Percentiles rank a stretch among this genome's conserved stretches.
These are phyloP conservation scores for Suillus clintonianus DNA, from an alignment of 768 basidiomycete genomes.

Conservation along the genomic window DNA sequence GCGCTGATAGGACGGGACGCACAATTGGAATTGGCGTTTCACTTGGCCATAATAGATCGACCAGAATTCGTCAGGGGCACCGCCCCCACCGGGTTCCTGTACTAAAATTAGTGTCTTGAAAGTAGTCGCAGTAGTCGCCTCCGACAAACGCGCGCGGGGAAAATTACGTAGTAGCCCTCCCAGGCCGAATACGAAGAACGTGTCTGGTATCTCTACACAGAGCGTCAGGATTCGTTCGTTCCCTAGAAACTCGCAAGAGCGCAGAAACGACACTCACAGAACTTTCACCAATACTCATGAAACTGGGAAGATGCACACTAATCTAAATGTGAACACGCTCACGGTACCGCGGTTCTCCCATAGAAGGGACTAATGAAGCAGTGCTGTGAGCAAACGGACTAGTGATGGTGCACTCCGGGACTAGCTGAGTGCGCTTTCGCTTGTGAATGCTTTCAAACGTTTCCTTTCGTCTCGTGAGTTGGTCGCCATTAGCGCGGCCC, in stretches of 20 bases:
- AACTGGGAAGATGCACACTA: conserved; percentile 10
- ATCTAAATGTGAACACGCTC: conserved; percentile 7
- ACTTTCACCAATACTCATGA: not conserved
- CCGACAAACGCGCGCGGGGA: not conserved
- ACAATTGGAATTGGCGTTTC: not conserved
- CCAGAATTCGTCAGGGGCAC: not conserved
- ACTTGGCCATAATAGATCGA: not conserved
- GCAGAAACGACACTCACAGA: not conserved
- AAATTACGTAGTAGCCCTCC: not conserved
- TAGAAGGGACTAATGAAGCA: conserved; percentile 8
- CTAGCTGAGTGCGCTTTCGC: conserved; percentile 7
- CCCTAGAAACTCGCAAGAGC: conserved; percentile 1
- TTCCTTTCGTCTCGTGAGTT: conserved; percentile 2
- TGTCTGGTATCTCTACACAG: not conserved
- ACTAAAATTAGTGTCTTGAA: not conserved
- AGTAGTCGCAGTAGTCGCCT: not conserved
- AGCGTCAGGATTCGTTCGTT: not conserved
- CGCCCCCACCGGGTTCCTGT: not conserved
- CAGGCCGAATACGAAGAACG: not conserved
- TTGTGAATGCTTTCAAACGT: conserved; percentile 20
- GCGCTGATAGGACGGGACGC: not conserved
- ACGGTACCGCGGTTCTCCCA: conserved; percentile 10
- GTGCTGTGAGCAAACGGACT: conserved; percentile 12
- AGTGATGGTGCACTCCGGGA: not conserved
- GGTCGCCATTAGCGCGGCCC: conserved; percentile 3